These are phyloP conservation scores for Xylaria nigripes DNA, from an alignment of 495 filamentous ascomycete genomes.

Conservation along the genomic window DNA sequence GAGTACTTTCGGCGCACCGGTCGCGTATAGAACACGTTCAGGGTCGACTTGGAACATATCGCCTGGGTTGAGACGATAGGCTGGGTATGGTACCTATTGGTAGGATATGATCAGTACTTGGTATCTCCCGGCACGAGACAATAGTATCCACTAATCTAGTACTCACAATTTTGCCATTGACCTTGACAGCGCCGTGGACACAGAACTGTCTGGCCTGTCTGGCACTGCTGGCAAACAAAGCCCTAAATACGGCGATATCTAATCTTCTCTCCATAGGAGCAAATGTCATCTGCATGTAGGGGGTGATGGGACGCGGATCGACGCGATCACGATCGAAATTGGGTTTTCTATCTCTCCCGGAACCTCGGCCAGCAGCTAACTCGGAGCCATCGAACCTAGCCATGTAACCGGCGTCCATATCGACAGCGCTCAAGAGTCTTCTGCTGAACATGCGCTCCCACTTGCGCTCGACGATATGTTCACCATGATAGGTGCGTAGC, in stretches of 20 bases:
- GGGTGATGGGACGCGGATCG: slow-evolving; percentile 36
- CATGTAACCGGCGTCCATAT: slow-evolving; percentile 72
- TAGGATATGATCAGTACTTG: background rate
- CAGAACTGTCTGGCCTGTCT: slow-evolving; percentile 91
- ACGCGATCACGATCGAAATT: background rate
- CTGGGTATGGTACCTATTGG: slow-evolving; percentile 79
- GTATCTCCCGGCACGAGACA: background rate
- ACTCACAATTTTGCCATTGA: slow-evolving; percentile 88
- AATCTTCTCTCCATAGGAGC: slow-evolving; percentile 83
- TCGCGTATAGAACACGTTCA: slow-evolving; percentile 78
- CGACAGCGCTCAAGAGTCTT: slow-evolving; percentile 65
- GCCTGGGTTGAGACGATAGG: slow-evolving; percentile 93
- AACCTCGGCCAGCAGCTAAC: slow-evolving; percentile 71
- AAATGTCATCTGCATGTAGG: slow-evolving; percentile 90
- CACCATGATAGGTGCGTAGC: slow-evolving; percentile 84
- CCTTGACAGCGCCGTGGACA: slow-evolving; percentile 83
- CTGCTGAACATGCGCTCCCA: slow-evolving; percentile 89
- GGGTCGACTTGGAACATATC: slow-evolving; percentile 95
- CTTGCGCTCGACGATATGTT: slow-evolving; percentile 79
- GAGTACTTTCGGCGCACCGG: slow-evolving; percentile 59
- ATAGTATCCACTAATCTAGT: background rate
- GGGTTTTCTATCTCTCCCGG: slow-evolving; percentile 45
- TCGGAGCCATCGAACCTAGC: slow-evolving; percentile 73
- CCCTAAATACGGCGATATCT: slow-evolving; percentile 84
- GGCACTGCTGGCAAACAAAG: slow-evolving; percentile 90